These are phyloP conservation scores for Cyclocybe cylindracea DNA, from an alignment of 768 basidiomycete genomes.

Conservation along the genomic window DNA sequence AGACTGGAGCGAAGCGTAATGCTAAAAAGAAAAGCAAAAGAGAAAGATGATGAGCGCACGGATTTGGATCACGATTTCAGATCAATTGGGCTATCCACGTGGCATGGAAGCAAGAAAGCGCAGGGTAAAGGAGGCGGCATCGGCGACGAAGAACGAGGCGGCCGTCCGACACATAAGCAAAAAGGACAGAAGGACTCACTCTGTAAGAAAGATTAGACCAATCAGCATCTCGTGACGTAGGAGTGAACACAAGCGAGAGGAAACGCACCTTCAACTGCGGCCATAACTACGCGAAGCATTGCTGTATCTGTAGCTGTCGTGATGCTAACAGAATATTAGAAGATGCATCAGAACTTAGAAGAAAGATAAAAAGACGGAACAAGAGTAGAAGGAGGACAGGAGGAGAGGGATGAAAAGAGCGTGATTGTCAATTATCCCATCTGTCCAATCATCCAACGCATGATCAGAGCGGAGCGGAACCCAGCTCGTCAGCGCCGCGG, in stretches of 20 bases:
- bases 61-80: slow-evolving; percentile 12
- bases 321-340: slow-evolving; percentile 45
- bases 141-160: not conserved
- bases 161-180: slow-evolving; percentile 5
- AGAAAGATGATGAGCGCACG: slow-evolving; percentile 32
- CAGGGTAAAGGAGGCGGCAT: slow-evolving; percentile 14
- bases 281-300: slow-evolving; percentile 89
- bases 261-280: slow-evolving; percentile 86
- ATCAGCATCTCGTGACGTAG: not conserved
- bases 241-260: not conserved
- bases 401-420: not conserved
- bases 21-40: slow-evolving; percentile 42
- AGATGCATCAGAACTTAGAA: not conserved
- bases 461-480: no score
- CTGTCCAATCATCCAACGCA: no score
- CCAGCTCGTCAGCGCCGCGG: no score
- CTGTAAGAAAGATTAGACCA: slow-evolving; percentile 33
- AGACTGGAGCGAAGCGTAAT: slow-evolving; percentile 70
- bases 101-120: slow-evolving; percentile 20
- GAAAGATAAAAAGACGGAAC: slow-evolving; percentile 2
- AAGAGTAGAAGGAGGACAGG: slow-evolving; percentile 4
- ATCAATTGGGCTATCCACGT: slow-evolving; percentile 8
- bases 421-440: not conserved
- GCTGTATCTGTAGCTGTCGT: slow-evolving; percentile 92
- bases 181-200: slow-evolving; percentile 51